Base-by-base conservation (phyloP, 257 asterid species). In the Dorcoceras hygrometricum region DNA sequence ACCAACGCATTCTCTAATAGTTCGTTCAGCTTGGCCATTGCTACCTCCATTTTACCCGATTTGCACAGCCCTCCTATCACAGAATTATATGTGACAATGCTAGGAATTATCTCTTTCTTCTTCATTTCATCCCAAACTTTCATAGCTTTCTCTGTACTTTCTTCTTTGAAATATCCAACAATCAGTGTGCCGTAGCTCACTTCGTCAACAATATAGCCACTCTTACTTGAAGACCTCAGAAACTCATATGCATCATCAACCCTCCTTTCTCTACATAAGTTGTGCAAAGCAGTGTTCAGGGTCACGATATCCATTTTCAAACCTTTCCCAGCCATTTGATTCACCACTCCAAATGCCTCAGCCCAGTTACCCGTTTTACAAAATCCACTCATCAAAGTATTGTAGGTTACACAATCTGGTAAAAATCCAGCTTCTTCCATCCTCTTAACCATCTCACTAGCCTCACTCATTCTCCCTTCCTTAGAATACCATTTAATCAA, bases 181-280 rank as follows among this genome's bases (percentile, higher is more conserved):
- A 91, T 84, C 28, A 91, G 80, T 50, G 91, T 87, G 29, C 98
- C 95, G 57, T 87, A 91, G 82, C 95, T 89, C 63, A 91, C 96
- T 71, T 87, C 95, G 70, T 91, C 95, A 6, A 89, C 73, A 64
- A 87, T 81, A 68, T 89, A 91, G 7, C 96, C 96, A 73, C 86
- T 82, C 75, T 76, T 87, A 63, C 51, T 73, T 39, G 95, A 91
- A 67, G 74, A 65, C 8, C 66, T 72, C 68, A 91, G 83, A 67
- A 89, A 80, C 57, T 80, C 85, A 28, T 83, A 73, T 0, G 95
- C 98, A 46, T 87, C 95, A 11, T 68, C 29, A 69, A 85, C 86
- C 82, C 73, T 85, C 71, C 79, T 74, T 31, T 83, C 91, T 56
- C 72, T 73, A 65, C 98, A 91, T 14, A 89, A 68, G 63, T 74